phyloP scores from a whole-genome alignment of 83 land plant genomes.

The Diphasiastrum complanatum region DNA sequence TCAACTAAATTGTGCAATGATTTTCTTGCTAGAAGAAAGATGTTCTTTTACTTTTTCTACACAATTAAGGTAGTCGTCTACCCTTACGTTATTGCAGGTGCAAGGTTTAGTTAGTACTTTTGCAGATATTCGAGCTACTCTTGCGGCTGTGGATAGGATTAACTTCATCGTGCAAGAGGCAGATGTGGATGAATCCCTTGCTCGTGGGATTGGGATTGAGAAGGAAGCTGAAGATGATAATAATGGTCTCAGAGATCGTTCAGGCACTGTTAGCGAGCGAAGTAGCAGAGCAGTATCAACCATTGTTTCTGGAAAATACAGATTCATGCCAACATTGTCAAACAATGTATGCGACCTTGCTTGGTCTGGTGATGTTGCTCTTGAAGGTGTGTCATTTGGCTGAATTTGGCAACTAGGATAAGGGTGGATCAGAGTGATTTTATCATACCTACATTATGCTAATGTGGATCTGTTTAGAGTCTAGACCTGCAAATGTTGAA shows the following conservation, averaged over 20 bases:
- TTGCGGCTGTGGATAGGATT: constrained; percentile 80
- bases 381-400: constrained; percentile 73
- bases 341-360: constrained; percentile 54
- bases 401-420: no score
- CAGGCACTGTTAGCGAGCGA: no score
- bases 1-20: no score
- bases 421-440: no score
- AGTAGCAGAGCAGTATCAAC: no score
- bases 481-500: no score
- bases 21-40: no score
- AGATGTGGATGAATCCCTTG: constrained; percentile 74
- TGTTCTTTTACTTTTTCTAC: no score
- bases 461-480: no score
- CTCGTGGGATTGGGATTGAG: constrained; percentile 68
- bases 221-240: constrained; percentile 22
- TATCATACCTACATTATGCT: no score
- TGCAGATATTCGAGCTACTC: constrained; percentile 77
- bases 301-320: no score
- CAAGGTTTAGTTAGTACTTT: constrained; percentile 95
- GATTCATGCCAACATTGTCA: constrained; percentile 42
- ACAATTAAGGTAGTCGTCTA: no score
- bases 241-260: constrained; percentile 28
- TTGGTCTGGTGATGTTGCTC: constrained; percentile 80
- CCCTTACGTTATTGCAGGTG: constrained; percentile 63
- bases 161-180: constrained; percentile 55